Evolutionary conservation across 129 eudicot genomes (phyloP).

Genomic region (Lonicera japonica): DNA sequence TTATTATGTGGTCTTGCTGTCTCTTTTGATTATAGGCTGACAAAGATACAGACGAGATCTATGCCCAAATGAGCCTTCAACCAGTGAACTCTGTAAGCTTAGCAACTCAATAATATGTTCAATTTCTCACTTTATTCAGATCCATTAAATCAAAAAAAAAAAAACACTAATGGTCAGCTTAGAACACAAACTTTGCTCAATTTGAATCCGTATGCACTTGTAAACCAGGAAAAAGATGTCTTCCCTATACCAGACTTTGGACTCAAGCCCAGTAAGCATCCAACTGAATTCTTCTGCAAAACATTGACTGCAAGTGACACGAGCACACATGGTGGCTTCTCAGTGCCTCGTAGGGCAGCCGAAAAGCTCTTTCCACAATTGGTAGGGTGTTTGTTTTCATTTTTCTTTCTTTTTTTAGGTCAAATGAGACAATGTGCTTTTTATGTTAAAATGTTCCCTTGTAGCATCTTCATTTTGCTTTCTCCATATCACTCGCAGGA

Average conservation of each 20-base stretch:
- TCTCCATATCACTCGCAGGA: slow-evolving; percentile 37
- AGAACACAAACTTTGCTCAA: neutral
- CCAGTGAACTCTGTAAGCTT: slow-evolving; percentile 82
- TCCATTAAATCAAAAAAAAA: neutral
- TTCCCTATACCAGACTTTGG: slow-evolving; percentile 88
- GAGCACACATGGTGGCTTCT: slow-evolving; percentile 98
- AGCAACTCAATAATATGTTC: neutral
- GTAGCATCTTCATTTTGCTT: neutral
- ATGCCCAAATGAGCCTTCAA: slow-evolving; percentile 98
- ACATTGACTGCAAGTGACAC: slow-evolving; percentile 98
- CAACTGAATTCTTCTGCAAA: slow-evolving; percentile 94
- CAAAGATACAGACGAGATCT: slow-evolving; percentile 96
- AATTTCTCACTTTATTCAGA: neutral
- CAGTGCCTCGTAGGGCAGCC: slow-evolving; percentile 98
- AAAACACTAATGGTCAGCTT: neutral
- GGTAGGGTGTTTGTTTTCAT: slow-evolving; percentile 27
- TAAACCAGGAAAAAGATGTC: slow-evolving; percentile 84
- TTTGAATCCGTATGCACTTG: neutral
- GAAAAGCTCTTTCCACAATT: slow-evolving; percentile 96
- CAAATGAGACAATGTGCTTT: neutral
- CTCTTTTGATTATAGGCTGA: slow-evolving; percentile 57
- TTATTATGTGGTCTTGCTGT: neutral
- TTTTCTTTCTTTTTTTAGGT: neutral
- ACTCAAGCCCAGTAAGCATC: slow-evolving; percentile 75
- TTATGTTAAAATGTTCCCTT: neutral